Evolutionary conservation across 331 rosid species (phyloP).

Genomic region (Ulmus americana): DNA sequence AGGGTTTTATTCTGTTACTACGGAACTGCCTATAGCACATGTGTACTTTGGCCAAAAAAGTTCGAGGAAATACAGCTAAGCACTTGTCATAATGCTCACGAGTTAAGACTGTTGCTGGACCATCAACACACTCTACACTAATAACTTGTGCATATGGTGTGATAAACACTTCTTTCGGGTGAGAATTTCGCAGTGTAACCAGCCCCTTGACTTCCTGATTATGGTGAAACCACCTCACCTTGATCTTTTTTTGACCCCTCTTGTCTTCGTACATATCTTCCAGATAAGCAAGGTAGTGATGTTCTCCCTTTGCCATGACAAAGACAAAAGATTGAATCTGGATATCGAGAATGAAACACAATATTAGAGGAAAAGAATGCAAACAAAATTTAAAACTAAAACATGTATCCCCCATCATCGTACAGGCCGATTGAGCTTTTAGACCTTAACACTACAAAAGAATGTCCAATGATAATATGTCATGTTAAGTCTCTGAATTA

Average conservation of each 20-base stretch:
- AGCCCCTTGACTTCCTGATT: conserved; percentile 88
- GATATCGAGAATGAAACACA: conserved; percentile 24
- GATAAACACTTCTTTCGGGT: conserved; percentile 89
- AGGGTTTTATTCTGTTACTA: conserved; percentile 82
- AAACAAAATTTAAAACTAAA: not conserved
- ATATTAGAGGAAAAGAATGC: conserved; percentile 17
- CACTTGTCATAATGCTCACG: conserved; percentile 74
- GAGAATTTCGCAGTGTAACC: conserved; percentile 61
- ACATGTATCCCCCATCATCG: not conserved
- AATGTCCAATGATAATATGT: not conserved
- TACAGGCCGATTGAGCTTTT: not conserved
- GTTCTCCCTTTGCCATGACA: conserved; percentile 93
- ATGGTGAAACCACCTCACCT: conserved; percentile 97
- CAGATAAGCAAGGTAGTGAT: conserved; percentile 77
- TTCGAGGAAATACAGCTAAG: conserved; percentile 51
- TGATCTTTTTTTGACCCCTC: conserved; percentile 86
- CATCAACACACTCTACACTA: conserved; percentile 96
- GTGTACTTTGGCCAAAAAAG: conserved; percentile 59
- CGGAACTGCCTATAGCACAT: conserved; percentile 79
- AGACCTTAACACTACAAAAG: not conserved
- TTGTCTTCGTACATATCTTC: conserved; percentile 99
- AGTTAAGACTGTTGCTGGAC: conserved; percentile 77
- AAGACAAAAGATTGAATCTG: conserved; percentile 89
- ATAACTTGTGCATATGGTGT: conserved; percentile 87
- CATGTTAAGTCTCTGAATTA: too few species aligned